Evolutionary conservation across 2,329 filamentous ascomycete genomes (phyloP).

Genomic region (Aspergillus uvarum): DNA sequence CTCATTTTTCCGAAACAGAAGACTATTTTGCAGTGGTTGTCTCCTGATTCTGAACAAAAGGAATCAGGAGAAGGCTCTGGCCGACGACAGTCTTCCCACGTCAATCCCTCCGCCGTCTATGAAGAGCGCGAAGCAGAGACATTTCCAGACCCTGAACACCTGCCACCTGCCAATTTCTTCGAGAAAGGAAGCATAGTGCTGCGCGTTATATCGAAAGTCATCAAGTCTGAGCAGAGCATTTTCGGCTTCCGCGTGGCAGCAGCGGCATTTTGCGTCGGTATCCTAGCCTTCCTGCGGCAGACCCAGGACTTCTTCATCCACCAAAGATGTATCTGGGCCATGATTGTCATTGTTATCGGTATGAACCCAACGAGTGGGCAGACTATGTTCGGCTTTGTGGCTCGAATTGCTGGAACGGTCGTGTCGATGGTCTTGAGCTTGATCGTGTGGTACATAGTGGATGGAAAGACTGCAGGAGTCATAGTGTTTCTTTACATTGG

Average conservation of each 20-base stretch:
- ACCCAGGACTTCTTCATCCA: constrained; percentile 66
- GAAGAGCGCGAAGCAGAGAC: constrained; percentile 48
- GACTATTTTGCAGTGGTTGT: constrained; percentile 62
- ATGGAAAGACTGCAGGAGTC: constrained; percentile 60
- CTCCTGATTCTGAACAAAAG: constrained; percentile 13
- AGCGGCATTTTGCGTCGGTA: constrained; percentile 68
- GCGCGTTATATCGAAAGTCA: constrained; percentile 56
- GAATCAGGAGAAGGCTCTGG: constrained; percentile 4
- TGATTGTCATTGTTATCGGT: constrained; percentile 71
- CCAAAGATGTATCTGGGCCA: constrained; percentile 70
- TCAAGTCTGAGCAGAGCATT: constrained; percentile 62
- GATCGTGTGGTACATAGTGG: constrained; percentile 70
- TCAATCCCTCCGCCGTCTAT: constrained; percentile 51
- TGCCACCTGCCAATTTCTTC: constrained; percentile 61
- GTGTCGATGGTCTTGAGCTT: constrained; percentile 62
- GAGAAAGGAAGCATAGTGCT: constrained; percentile 62
- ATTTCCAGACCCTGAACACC: constrained; percentile 65
- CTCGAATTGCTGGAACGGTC: constrained; percentile 62
- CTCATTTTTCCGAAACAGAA: constrained; percentile 63
- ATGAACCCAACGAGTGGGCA: constrained; percentile 69
- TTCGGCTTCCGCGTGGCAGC: constrained; percentile 71
- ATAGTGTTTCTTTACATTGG: constrained; percentile 69
- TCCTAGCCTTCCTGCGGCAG: constrained; percentile 63
- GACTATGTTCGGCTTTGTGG: constrained; percentile 66
- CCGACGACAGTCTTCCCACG: constrained; percentile 19